A percentile compares a stretch with the other conserved stretches of the same genome.
phyloP scores from a whole-genome alignment of 2,329 filamentous ascomycete species.

The Aureobasidium lini region DNA sequence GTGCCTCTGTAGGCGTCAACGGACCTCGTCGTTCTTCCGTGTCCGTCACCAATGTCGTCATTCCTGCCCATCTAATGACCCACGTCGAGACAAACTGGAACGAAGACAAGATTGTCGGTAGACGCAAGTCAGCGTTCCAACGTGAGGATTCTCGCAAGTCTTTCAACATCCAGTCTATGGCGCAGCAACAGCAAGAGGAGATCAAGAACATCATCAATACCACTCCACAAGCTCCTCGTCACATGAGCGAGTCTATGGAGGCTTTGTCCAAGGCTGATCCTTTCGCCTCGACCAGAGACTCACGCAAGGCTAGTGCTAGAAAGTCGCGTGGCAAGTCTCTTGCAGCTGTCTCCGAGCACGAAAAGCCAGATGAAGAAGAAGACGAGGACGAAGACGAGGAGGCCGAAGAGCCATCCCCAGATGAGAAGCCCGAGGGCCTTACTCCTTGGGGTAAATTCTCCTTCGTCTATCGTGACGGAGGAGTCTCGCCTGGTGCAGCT shows the following conservation, averaged over 20 bases:
- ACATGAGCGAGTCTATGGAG: not conserved
- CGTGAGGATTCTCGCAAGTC: not conserved
- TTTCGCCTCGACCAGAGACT: not conserved
- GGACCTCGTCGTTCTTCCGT: conserved; percentile 7
- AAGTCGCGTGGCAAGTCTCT: conserved; percentile 1
- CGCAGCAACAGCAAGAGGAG: conserved; percentile 7
- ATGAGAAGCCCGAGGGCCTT: not conserved
- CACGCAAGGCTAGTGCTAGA: not conserved
- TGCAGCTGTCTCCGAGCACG: not conserved
- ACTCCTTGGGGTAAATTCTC: not conserved
- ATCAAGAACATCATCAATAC: conserved; percentile 7
- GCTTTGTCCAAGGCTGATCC: not conserved
- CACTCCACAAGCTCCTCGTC: not conserved
- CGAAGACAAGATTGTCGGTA: conserved; percentile 10
- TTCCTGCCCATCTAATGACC: conserved; percentile 7
- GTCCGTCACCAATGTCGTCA: conserved; percentile 10
- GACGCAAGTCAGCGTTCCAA: conserved; percentile 6
- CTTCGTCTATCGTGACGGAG: not conserved
- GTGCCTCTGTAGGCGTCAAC: not conserved
- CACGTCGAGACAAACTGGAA: conserved; percentile 6
- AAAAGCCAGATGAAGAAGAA: not conserved
- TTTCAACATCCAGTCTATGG: conserved; percentile 10
- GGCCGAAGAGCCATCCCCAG: not conserved
- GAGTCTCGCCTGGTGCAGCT: not conserved
- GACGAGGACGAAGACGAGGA: not conserved